phyloP scores from a whole-genome alignment of 208 protist genomes.

The Leishmania martiniquensis region DNA sequence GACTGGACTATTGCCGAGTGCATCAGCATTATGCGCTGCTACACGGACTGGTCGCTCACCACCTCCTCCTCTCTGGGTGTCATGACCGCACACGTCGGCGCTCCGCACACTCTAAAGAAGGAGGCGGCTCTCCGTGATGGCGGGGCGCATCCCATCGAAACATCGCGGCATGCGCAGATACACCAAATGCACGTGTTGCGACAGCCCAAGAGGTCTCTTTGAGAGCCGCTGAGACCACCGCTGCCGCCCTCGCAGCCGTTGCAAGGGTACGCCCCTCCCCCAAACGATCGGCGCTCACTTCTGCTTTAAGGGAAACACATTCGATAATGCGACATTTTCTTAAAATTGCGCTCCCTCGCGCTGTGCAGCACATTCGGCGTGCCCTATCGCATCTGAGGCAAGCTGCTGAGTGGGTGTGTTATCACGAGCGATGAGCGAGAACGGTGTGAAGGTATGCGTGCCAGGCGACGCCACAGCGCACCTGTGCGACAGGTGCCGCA shows the following conservation, averaged over 20 bases:
- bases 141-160: constrained; percentile 59
- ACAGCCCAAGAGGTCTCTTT: constrained; percentile 19
- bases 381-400: neutral
- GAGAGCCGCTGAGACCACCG: neutral
- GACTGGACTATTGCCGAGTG: constrained; percentile 31
- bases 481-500: neutral
- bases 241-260: neutral
- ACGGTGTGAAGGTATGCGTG: neutral
- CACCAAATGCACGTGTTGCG: constrained; percentile 36
- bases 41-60: constrained; percentile 62
- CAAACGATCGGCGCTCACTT: neutral
- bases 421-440: neutral
- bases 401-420: neutral
- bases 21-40: constrained; percentile 56
- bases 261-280: neutral
- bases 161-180: constrained; percentile 75
- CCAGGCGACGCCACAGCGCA: neutral
- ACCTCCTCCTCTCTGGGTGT: constrained; percentile 61
- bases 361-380: neutral
- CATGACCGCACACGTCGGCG: constrained; percentile 73
- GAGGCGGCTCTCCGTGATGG: constrained; percentile 75
- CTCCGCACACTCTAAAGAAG: constrained; percentile 50
- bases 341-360: neutral
- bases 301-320: neutral
- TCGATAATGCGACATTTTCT: no score